These are phyloP conservation scores for Neolentinus lepideus DNA, from an alignment of 1,284 basidiomycete species.

Conservation along the genomic window DNA sequence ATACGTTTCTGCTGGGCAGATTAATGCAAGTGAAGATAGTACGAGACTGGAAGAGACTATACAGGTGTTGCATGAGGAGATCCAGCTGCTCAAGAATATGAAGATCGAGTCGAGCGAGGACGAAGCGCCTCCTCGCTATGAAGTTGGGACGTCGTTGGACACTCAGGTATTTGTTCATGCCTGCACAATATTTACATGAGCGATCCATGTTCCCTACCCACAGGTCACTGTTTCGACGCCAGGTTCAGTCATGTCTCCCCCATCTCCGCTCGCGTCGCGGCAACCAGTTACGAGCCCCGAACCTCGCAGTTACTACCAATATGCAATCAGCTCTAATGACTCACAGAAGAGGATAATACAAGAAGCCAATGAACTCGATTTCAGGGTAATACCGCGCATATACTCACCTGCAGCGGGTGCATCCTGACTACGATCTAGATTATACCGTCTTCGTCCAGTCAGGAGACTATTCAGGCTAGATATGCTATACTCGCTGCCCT, in stretches of 20 bases:
- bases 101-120: not conserved
- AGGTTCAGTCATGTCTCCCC: no score
- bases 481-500: conserved; percentile 48
- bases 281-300: no score
- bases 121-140: not conserved
- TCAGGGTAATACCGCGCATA: conserved; percentile 10
- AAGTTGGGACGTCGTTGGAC: not conserved
- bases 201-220: not conserved
- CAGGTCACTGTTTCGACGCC: no score
- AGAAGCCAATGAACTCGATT: conserved; percentile 7
- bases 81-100: conserved; percentile 16
- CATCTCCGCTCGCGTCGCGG: no score
- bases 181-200: not conserved
- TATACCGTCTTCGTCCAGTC: conserved; percentile 28
- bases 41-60: conserved; percentile 28
- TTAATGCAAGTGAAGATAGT: conserved; percentile 25
- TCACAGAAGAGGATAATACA: conserved; percentile 6
- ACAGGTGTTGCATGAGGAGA: conserved; percentile 31
- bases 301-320: not conserved
- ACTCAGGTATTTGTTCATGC: not conserved
- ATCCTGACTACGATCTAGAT: conserved; percentile 8
- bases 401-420: conserved; percentile 5
- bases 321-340: conserved; percentile 5
- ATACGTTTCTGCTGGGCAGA: conserved; percentile 4
- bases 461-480: conserved; percentile 41